A percentile compares a stretch with the other conserved stretches of the same genome.
These are phyloP conservation scores for Cavenderia fasciculata DNA, from an alignment of 78 protist genomes.

Conservation along the genomic window DNA sequence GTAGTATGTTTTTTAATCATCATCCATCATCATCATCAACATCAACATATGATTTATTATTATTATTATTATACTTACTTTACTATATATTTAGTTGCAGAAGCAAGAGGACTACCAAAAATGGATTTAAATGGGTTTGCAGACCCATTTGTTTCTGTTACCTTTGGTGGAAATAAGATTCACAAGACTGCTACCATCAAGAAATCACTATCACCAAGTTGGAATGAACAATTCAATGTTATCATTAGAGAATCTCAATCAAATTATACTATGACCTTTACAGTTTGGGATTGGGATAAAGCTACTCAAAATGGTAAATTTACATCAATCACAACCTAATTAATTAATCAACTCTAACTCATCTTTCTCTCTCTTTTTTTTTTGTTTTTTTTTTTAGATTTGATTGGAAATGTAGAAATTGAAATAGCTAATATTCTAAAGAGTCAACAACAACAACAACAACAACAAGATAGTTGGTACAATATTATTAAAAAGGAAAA, in stretches of 20 bases:
- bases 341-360: background rate
- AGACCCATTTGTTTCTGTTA: conserved; percentile 51
- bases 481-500: conserved; percentile 9
- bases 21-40: background rate
- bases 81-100: no score
- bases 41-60: background rate
- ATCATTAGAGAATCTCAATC: conserved; percentile 30
- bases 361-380: background rate
- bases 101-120: conserved; percentile 36
- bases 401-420: conserved; percentile 32
- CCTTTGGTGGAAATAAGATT: conserved; percentile 4
- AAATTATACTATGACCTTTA: conserved; percentile 15
- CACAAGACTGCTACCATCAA: conserved; percentile 19
- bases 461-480: conserved; percentile 62
- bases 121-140: conserved; percentile 55
- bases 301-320: conserved; percentile 51
- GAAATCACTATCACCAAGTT: conserved; percentile 46
- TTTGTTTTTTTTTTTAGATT: background rate
- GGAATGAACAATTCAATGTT: conserved; percentile 58
- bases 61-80: background rate
- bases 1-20: background rate
- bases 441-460: no score
- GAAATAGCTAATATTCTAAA: background rate
- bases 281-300: conserved; percentile 79
- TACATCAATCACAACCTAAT: background rate